Evolutionary conservation across 2,329 filamentous ascomycete species (phyloP).

Genomic region (Sclerotinia subarctica): DNA sequence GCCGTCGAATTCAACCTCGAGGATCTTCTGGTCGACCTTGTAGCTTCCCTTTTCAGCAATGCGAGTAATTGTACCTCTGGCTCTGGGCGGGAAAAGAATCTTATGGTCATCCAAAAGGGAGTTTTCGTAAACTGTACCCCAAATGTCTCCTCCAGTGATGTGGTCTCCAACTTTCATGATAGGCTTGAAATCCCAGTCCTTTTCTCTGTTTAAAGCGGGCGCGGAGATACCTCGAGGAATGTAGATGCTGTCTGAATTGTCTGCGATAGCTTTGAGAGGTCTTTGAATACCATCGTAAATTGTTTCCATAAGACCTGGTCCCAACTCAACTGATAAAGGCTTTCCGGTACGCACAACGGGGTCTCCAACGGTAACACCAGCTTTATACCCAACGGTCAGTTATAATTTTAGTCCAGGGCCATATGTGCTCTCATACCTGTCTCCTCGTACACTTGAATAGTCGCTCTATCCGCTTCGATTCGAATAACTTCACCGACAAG

Average conservation of each 20-base stretch:
- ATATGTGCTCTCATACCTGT: slow-evolving; percentile 61
- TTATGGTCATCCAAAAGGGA: slow-evolving; percentile 90
- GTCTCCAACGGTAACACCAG: slow-evolving; percentile 93
- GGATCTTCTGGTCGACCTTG: slow-evolving; percentile 87
- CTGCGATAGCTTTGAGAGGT: slow-evolving; percentile 80
- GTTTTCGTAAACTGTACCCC: slow-evolving; percentile 94
- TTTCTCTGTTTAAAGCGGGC: slow-evolving; percentile 82
- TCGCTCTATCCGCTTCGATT: slow-evolving; percentile 91
- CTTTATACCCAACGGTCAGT: slow-evolving; percentile 45
- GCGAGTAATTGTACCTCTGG: slow-evolving; percentile 85
- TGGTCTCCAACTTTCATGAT: slow-evolving; percentile 92
- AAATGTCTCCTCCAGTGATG: slow-evolving; percentile 93
- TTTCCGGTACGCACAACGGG: slow-evolving; percentile 88
- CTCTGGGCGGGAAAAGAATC: slow-evolving; percentile 86
- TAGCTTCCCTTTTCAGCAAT: slow-evolving; percentile 89
- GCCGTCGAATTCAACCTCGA: slow-evolving; percentile 96
- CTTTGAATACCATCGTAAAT: slow-evolving; percentile 99
- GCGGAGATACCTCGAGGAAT: slow-evolving; percentile 91
- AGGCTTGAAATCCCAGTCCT: slow-evolving; percentile 96
- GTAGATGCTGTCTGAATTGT: slow-evolving; percentile 82
- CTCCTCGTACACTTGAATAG: slow-evolving; percentile 98
- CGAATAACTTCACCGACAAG: slow-evolving; percentile 97
- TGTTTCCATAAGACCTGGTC: slow-evolving; percentile 94
- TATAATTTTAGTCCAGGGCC: neutral
- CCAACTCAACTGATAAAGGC: slow-evolving; percentile 94